Conservation (phyloP, 2,329 filamentous ascomycete genomes). For the Cephalotrichum gorgonifer region DNA sequence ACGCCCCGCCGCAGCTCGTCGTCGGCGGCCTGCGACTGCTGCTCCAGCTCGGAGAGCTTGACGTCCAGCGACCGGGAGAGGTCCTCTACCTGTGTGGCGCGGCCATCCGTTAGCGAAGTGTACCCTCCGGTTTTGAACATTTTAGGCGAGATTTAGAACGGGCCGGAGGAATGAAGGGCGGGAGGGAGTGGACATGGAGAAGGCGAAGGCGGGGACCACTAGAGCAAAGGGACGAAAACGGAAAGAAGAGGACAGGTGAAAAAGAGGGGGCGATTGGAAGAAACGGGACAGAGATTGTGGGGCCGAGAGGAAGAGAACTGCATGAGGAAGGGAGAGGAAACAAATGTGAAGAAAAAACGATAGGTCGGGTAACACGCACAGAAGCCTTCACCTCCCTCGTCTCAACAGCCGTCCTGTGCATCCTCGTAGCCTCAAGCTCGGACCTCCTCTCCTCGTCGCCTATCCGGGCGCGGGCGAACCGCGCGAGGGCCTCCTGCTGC, state of each 20-base stretch:
- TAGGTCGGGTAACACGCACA: slow-evolving; percentile 19
- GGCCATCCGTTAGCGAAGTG: not conserved
- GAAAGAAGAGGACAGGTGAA: not conserved
- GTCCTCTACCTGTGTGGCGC: slow-evolving; percentile 37
- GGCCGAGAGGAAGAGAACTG: too few relatives aligned
- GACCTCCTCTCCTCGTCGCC: slow-evolving; percentile 21
- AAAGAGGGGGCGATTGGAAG: too few relatives aligned
- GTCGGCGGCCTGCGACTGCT: slow-evolving; percentile 35
- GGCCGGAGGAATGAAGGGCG: not conserved
- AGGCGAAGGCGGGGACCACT: not conserved
- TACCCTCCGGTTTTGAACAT: not conserved
- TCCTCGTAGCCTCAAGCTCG: slow-evolving; percentile 21
- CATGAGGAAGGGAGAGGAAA: not conserved
- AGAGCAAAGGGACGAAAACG: too few relatives aligned
- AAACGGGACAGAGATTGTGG: too few relatives aligned
- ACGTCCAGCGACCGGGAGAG: slow-evolving; percentile 35
- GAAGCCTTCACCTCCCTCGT: slow-evolving; percentile 7
- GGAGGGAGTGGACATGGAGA: not conserved
- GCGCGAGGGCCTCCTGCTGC: slow-evolving; percentile 50
- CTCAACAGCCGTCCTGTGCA: slow-evolving; percentile 19
- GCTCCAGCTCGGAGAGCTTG: slow-evolving; percentile 36
- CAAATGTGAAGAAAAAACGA: not conserved
- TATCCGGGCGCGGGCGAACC: slow-evolving; percentile 36
- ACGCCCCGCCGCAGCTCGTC: slow-evolving; percentile 36
- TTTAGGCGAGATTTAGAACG: not conserved